These are phyloP conservation scores for Diatrype stigma DNA, from an alignment of 2,329 filamentous ascomycete genomes.

Conservation along the genomic window DNA sequence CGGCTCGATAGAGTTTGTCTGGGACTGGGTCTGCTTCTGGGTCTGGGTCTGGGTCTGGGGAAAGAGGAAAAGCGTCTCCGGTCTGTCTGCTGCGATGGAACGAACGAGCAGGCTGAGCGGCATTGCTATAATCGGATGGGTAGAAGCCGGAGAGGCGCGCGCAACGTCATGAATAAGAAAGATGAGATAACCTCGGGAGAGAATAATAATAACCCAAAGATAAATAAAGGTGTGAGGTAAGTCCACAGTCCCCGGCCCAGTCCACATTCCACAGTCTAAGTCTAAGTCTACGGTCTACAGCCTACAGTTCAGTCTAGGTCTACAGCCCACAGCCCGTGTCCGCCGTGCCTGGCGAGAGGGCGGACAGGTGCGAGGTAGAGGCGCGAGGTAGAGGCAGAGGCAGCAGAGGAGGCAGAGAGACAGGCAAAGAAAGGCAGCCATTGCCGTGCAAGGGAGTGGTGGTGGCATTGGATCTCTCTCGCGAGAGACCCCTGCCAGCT, in stretches of 20 bases:
- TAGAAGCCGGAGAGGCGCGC: conserved; percentile 25
- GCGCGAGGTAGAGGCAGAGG: too few species aligned
- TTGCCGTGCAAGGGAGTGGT: too few species aligned
- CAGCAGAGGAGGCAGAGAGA: background rate
- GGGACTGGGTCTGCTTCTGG: background rate
- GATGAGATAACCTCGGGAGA: conserved; percentile 15
- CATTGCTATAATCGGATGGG: conserved; percentile 39
- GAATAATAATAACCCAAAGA: conserved; percentile 5
- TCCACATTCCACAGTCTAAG: too few species aligned
- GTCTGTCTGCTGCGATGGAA: conserved; percentile 31
- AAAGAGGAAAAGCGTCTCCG: conserved; percentile 26
- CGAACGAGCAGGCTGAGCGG: conserved; percentile 31
- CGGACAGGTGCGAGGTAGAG: too few species aligned
- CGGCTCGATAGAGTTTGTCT: conserved; percentile 24
- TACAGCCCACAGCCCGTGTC: too few species aligned
- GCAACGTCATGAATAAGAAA: conserved; percentile 23
- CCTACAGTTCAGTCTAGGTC: too few species aligned
- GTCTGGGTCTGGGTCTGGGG: too few species aligned
- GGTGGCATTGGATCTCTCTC: background rate
- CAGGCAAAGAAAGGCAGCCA: background rate
- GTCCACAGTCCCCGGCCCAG: background rate
- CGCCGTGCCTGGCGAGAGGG: too few species aligned
- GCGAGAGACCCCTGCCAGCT: background rate
- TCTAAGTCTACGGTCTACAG: too few species aligned
- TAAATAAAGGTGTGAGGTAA: conserved; percentile 4